Conservation (phyloP, 2,329 filamentous ascomycete genomes). For the Myriosclerotinia curreyana region DNA sequence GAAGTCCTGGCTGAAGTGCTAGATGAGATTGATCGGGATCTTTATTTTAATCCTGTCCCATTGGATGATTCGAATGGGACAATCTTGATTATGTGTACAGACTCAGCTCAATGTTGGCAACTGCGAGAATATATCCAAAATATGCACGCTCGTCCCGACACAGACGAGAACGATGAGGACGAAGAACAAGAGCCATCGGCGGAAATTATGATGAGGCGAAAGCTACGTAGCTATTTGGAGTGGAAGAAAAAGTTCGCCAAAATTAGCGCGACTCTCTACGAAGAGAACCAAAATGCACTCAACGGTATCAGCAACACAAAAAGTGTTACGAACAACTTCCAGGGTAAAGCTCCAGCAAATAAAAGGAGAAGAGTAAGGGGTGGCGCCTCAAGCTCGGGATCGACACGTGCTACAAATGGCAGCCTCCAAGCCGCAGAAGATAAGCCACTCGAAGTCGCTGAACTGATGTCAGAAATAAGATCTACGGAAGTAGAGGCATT, state of each 20-base stretch:
- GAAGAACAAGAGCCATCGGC: slow-evolving; percentile 65
- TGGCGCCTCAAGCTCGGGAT: slow-evolving; percentile 58
- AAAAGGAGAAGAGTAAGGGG: slow-evolving; percentile 84
- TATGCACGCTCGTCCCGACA: slow-evolving; percentile 68
- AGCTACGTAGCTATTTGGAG: slow-evolving; percentile 77
- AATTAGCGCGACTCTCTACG: slow-evolving; percentile 74
- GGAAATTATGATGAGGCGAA: slow-evolving; percentile 85
- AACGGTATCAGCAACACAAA: slow-evolving; percentile 61
- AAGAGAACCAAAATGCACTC: slow-evolving; percentile 75
- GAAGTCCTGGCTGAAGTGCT: slow-evolving; percentile 81
- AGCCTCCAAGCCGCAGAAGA: slow-evolving; percentile 78
- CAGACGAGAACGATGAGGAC: slow-evolving; percentile 43
- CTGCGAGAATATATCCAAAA: slow-evolving; percentile 87
- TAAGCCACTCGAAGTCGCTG: slow-evolving; percentile 75
- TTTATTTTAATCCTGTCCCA: slow-evolving; percentile 75
- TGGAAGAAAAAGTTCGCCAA: slow-evolving; percentile 91
- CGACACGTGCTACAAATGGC: slow-evolving; percentile 66
- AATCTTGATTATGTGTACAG: slow-evolving; percentile 92
- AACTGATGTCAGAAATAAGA: slow-evolving; percentile 76
- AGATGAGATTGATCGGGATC: slow-evolving; percentile 87
- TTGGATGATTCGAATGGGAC: slow-evolving; percentile 86
- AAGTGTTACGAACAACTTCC: slow-evolving; percentile 44
- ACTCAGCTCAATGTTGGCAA: slow-evolving; percentile 80
- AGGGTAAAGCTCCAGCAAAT: slow-evolving; percentile 68
- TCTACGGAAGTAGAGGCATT: slow-evolving; percentile 73